Base-by-base conservation (phyloP, 2,329 filamentous ascomycete genomes). In the Onygena corvina region DNA sequence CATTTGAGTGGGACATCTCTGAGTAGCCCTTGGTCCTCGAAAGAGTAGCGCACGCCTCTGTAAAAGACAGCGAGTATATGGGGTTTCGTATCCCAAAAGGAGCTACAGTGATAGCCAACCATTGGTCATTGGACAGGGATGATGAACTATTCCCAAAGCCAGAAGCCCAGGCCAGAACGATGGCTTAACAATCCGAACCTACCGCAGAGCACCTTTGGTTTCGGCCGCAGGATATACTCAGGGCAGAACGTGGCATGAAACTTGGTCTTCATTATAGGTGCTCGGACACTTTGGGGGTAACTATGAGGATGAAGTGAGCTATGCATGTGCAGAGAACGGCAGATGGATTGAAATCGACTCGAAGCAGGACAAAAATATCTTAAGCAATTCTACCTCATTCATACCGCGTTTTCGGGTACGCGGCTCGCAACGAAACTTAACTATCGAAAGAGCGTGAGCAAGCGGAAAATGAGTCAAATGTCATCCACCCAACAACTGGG, bases 1-100 rank as follows among this genome's bases (percentile, higher is more conserved):
- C n/a, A n/a, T n/a, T n/a, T n/a, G n/a, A n/a, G n/a, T n/a, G n/a
- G n/a, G n/a, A n/a, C n/a, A n/a, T n/a, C n/a, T n/a, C n/a, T n/a
- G n/a, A n/a, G n/a, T n/a, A n/a, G 42, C 57, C 36, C 16, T 21
- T 46, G 27, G 21, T 30, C 16, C 14, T 34, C 16, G 27, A 47
- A 20, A 57, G 58, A n/a, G 57, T 59, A 3, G 54, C 55, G 7
- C 58, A 59, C 38, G 53, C 55, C 31, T 50, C 56, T 5, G 56
- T 48, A 1, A 50, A 58, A 46, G 56, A 58, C 40, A 54, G 58
- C 34, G 48, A 46, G 42, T 59, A 58, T 34, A 52, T 56, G 8
- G 55, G 52, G 2, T 53, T 53, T 4, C 51, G 55, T 20, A 55
- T 60, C n/a, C 58, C 59, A 12, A 54, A 54, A 29, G 55, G 57